Evolutionary conservation across 1,284 basidiomycete genomes (phyloP).

Genomic region (Ustilago loliicola): DNA sequence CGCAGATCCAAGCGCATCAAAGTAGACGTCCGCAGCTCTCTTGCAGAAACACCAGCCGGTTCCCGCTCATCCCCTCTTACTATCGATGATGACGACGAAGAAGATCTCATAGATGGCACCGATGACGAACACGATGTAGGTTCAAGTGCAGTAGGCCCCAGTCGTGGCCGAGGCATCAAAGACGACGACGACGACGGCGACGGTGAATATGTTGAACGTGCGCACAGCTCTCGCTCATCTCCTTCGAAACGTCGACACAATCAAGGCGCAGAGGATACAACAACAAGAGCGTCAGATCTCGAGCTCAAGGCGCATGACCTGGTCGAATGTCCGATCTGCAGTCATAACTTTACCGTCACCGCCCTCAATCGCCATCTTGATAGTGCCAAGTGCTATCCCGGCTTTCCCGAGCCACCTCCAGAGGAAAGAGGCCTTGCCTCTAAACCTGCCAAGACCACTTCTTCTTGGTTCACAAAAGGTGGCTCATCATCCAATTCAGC

Average conservation of each 20-base stretch:
- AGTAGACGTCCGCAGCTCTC: slow-evolving; percentile 15
- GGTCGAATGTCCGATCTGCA: slow-evolving; percentile 63
- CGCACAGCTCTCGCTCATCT: slow-evolving; percentile 9
- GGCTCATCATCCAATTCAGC: slow-evolving; percentile 11
- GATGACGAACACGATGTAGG: slow-evolving; percentile 15
- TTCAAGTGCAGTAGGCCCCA: background rate
- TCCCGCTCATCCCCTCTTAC: slow-evolving; percentile 44
- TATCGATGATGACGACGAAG: slow-evolving; percentile 34
- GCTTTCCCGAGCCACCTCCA: slow-evolving; percentile 47
- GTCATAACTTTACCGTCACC: slow-evolving; percentile 52
- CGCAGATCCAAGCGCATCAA: slow-evolving; percentile 47
- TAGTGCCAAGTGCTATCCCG: slow-evolving; percentile 40
- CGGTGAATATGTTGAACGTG: slow-evolving; percentile 19
- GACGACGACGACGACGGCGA: slow-evolving; percentile 20
- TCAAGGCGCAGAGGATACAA: background rate
- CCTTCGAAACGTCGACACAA: slow-evolving; percentile 21
- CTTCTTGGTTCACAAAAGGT: slow-evolving; percentile 40
- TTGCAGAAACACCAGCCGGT: slow-evolving; percentile 16
- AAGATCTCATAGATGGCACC: slow-evolving; percentile 12
- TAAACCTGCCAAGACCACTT: slow-evolving; percentile 20
- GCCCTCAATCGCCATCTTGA: slow-evolving; percentile 65
- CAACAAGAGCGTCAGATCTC: slow-evolving; percentile 10
- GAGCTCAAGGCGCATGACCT: slow-evolving; percentile 44
- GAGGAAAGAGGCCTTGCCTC: slow-evolving; percentile 43
- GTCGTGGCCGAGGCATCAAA: background rate